Percentiles rank a stretch among this genome's conserved stretches.
These are phyloP conservation scores for Lachnellula arida DNA, from an alignment of 2,329 filamentous ascomycete species.

Conservation along the genomic window DNA sequence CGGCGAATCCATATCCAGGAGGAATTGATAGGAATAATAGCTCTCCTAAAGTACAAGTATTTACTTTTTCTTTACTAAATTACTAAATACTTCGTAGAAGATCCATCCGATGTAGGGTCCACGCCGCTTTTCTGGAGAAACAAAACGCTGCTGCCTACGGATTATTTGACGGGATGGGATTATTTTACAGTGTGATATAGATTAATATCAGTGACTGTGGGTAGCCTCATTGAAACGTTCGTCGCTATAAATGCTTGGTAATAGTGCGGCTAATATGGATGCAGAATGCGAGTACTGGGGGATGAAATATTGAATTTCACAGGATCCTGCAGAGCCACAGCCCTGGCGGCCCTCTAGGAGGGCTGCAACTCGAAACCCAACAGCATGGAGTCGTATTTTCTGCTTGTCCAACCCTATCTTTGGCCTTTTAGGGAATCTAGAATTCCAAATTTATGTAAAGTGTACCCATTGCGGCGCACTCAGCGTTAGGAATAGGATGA, in stretches of 20 bases:
- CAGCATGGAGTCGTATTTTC: conserved; percentile 10
- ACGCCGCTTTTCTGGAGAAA: not conserved
- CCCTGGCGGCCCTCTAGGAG: conserved; percentile 7
- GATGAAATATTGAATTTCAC: conserved; percentile 21
- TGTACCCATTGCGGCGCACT: not conserved
- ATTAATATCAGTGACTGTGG: conserved; percentile 17
- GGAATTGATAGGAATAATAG: not conserved
- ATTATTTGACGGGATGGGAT: conserved; percentile 5
- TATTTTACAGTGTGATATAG: conserved; percentile 19
- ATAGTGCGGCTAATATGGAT: conserved; percentile 19
- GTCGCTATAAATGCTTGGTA: conserved; percentile 11
- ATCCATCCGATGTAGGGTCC: not conserved
- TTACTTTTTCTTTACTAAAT: too few species aligned
- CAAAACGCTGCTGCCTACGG: conserved; percentile 1
- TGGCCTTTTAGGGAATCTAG: not conserved
- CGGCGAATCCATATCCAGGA: not conserved
- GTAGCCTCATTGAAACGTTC: conserved; percentile 20
- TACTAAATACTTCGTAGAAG: not conserved
- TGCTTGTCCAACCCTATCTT: not conserved
- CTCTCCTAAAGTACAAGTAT: too few species aligned
- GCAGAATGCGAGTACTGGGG: conserved; percentile 13
- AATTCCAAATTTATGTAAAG: not conserved
- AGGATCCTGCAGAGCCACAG: conserved; percentile 20
- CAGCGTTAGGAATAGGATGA: not conserved
- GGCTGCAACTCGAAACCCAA: conserved; percentile 20